Evolutionary conservation across 352 stramenopile species (phyloP).

Genomic region (Phytophthora palmivora): DNA sequence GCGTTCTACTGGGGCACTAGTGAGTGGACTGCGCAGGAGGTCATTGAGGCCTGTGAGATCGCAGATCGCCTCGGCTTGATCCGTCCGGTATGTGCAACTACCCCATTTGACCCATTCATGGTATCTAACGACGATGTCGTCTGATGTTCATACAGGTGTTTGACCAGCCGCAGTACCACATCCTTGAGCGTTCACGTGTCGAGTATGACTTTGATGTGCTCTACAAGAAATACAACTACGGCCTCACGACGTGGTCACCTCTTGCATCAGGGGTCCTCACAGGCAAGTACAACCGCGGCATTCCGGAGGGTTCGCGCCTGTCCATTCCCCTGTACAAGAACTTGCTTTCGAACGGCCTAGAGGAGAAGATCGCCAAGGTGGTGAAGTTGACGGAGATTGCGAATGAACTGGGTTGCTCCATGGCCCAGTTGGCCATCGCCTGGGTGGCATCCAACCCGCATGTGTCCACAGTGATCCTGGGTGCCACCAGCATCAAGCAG

Average conservation of each 20-base stretch:
- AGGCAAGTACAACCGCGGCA: conserved; percentile 76
- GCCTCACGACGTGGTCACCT: conserved; percentile 75
- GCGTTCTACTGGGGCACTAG: conserved; percentile 71
- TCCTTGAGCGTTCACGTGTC: conserved; percentile 70
- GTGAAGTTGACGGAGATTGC: conserved; percentile 49
- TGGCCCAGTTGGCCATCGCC: conserved; percentile 55
- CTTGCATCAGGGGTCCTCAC: conserved; percentile 70
- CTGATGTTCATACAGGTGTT: conserved; percentile 50
- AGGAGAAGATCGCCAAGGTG: conserved; percentile 51
- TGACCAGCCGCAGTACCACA: conserved; percentile 81
- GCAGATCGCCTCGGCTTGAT: conserved; percentile 46
- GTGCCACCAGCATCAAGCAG: conserved; percentile 63
- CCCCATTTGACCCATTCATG: background rate
- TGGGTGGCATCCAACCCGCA: conserved; percentile 59
- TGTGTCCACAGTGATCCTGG: conserved; percentile 67
- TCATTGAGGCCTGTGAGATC: conserved; percentile 60
- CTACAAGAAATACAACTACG: conserved; percentile 73
- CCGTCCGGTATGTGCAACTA: conserved; percentile 43
- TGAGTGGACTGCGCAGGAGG: conserved; percentile 73
- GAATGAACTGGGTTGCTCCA: conserved; percentile 65
- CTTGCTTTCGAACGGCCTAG: conserved; percentile 47
- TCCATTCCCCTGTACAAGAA: conserved; percentile 52
- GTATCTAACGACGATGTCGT: conserved; percentile 37
- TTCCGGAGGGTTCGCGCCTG: conserved; percentile 53
- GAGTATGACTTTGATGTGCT: conserved; percentile 75